phyloP scores from a whole-genome alignment of 176 grass and related monocot genomes.

The Cenchrus americanus region DNA sequence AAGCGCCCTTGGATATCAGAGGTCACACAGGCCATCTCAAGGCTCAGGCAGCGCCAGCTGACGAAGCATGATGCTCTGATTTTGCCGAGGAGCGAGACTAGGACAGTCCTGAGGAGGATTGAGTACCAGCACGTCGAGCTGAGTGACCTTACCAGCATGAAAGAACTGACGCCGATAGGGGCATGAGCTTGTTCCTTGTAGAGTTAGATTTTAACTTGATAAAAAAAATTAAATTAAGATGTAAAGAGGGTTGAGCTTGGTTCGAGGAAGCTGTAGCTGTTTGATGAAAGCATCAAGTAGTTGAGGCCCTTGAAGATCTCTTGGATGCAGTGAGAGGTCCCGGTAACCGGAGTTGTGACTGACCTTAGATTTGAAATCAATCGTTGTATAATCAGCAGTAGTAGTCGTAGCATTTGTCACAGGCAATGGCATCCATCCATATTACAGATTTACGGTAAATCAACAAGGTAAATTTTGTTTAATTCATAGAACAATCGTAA shows the following conservation, averaged over 20 bases:
- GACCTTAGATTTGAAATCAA: slow-evolving; percentile 19
- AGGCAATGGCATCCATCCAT: slow-evolving; percentile 9
- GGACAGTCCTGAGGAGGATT: slow-evolving; percentile 69
- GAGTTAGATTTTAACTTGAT: slow-evolving; percentile 19
- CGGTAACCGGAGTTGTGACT: slow-evolving; percentile 8
- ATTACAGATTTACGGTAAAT: not conserved
- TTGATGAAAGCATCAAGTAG: slow-evolving; percentile 38
- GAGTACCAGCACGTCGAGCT: slow-evolving; percentile 83
- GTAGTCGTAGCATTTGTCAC: slow-evolving; percentile 13
- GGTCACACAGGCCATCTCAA: slow-evolving; percentile 72
- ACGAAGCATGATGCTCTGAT: slow-evolving; percentile 48
- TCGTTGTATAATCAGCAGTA: slow-evolving; percentile 34
- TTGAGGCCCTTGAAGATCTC: slow-evolving; percentile 28
- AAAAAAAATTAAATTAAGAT: slow-evolving; percentile 1
- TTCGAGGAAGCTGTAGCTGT: slow-evolving; percentile 13
- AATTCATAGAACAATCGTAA: not conserved
- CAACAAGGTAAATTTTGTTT: not conserved
- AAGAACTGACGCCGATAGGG: slow-evolving; percentile 47
- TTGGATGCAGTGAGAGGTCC: not conserved
- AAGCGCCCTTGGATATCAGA: slow-evolving; percentile 88
- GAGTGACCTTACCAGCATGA: slow-evolving; percentile 70
- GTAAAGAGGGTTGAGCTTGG: slow-evolving; percentile 30
- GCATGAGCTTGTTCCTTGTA: slow-evolving; percentile 37
- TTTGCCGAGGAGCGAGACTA: slow-evolving; percentile 51
- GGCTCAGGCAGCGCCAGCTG: slow-evolving; percentile 59